These are phyloP conservation scores for Hypoxylon subgilvum DNA, from an alignment of 495 filamentous ascomycete genomes.

Conservation along the genomic window DNA sequence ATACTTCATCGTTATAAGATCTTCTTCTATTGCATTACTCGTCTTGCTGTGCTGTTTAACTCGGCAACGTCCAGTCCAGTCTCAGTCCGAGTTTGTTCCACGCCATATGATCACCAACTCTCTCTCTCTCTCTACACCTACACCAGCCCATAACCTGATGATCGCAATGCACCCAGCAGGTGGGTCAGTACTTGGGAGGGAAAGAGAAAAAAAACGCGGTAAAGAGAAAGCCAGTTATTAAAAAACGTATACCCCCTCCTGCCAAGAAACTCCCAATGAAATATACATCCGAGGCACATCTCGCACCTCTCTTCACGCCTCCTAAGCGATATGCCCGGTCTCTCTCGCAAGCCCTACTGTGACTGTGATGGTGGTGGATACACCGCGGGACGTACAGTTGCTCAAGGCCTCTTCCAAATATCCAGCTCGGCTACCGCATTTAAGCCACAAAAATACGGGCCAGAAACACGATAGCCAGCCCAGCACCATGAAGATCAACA, in stretches of 20 bases:
- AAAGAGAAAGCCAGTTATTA: constrained; percentile 40
- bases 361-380: not conserved
- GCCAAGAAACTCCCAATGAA: constrained; percentile 44
- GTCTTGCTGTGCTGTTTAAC: constrained; percentile 36
- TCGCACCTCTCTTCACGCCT: constrained; percentile 35
- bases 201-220: constrained; percentile 10
- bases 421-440: constrained; percentile 1
- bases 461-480: constrained; percentile 13
- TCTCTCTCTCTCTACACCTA: too few species aligned
- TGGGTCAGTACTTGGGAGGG: constrained; percentile 7
- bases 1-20: constrained; percentile 21
- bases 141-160: constrained; percentile 5
- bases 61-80: constrained; percentile 38
- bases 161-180: constrained; percentile 28
- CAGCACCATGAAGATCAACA: constrained; percentile 16
- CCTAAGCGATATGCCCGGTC: constrained; percentile 28
- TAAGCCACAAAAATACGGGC: constrained; percentile 12
- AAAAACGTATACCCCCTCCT: constrained; percentile 46
- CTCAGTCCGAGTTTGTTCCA: constrained; percentile 21
- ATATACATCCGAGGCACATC: constrained; percentile 46
- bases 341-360: constrained; percentile 11
- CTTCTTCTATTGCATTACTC: constrained; percentile 44
- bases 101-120: constrained; percentile 17
- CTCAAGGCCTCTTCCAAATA: not conserved
- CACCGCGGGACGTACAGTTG: constrained; percentile 1